Percentiles rank a stretch among this genome's conserved stretches.
phyloP scores from a whole-genome alignment of 768 basidiomycete genomes.

The Dendrothele bispora region DNA sequence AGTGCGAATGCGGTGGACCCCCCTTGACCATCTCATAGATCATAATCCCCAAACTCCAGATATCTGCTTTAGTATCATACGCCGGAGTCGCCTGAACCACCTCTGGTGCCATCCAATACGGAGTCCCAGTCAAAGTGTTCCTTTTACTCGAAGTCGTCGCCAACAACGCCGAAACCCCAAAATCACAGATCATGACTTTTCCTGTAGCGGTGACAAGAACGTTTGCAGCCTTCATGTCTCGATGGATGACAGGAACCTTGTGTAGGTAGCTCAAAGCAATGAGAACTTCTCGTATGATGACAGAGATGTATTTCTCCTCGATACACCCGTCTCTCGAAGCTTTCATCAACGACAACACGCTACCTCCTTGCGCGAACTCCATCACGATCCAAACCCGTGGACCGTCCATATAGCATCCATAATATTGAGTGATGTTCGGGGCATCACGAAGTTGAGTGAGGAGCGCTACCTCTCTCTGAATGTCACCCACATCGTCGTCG shows the following conservation, averaged over 20 bases:
- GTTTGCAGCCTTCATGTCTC: conserved; percentile 98
- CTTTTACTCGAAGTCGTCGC: conserved; percentile 85
- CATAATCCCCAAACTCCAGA: conserved; percentile 97
- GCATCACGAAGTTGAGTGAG: conserved; percentile 88
- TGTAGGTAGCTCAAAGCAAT: conserved; percentile 87
- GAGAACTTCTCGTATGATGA: conserved; percentile 90
- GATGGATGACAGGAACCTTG: conserved; percentile 91
- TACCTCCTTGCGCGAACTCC: conserved; percentile 96
- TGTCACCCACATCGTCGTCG: conserved; percentile 95
- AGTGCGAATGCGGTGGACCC: conserved; percentile 88
- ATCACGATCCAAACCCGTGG: conserved; percentile 98
- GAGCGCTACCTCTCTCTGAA: conserved; percentile 93
- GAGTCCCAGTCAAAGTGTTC: conserved; percentile 95
- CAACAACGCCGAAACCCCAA: conserved; percentile 94
- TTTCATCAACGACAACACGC: conserved; percentile 91
- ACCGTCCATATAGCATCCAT: conserved; percentile 93
- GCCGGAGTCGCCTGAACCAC: conserved; percentile 86
- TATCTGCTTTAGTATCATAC: conserved; percentile 97
- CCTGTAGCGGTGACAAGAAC: conserved; percentile 86
- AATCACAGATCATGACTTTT: conserved; percentile 95
- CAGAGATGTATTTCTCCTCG: conserved; percentile 86
- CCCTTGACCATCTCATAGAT: conserved; percentile 96
- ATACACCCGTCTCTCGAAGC: conserved; percentile 70
- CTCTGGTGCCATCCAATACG: conserved; percentile 99
- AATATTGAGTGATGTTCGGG: conserved; percentile 92